Evolutionary conservation across 2,329 filamentous ascomycete genomes (phyloP).

Genomic region (Geosmithia putterillii): DNA sequence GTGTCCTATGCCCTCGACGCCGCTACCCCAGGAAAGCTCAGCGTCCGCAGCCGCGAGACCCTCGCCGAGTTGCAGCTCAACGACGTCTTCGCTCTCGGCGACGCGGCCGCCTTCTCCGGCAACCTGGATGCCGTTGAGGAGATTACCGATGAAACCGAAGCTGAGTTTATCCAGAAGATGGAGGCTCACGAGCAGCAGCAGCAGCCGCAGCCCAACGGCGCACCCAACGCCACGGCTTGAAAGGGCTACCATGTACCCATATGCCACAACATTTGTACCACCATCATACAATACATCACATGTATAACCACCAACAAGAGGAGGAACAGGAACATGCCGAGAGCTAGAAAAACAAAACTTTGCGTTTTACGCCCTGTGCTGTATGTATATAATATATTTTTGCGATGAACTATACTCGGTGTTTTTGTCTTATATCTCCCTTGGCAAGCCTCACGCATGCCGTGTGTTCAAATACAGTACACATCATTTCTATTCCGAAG

Average conservation of each 20-base stretch:
- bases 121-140: conserved; percentile 20
- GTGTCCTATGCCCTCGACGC: conserved; percentile 27
- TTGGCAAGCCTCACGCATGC: background rate
- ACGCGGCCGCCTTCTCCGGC: conserved; percentile 18
- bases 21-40: conserved; percentile 26
- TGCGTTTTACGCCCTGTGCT: background rate
- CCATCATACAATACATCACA: background rate
- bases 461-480: background rate
- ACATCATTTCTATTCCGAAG: background rate
- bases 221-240: background rate
- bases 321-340: background rate
- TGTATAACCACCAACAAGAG: background rate
- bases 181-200: background rate
- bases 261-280: background rate
- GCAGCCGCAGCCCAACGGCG: background rate
- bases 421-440: too few relatives aligned
- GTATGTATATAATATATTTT: background rate
- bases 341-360: background rate
- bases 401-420: background rate
- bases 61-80: conserved; percentile 10
- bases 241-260: too few relatives aligned
- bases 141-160: conserved; percentile 24
- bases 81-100: conserved; percentile 28
- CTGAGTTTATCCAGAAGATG: conserved; percentile 1
- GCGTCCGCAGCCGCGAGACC: conserved; percentile 19